Percentiles rank a stretch among this genome's conserved stretches.
phyloP scores from a whole-genome alignment of 345 rosid genomes.

The Eucalyptus virginea region DNA sequence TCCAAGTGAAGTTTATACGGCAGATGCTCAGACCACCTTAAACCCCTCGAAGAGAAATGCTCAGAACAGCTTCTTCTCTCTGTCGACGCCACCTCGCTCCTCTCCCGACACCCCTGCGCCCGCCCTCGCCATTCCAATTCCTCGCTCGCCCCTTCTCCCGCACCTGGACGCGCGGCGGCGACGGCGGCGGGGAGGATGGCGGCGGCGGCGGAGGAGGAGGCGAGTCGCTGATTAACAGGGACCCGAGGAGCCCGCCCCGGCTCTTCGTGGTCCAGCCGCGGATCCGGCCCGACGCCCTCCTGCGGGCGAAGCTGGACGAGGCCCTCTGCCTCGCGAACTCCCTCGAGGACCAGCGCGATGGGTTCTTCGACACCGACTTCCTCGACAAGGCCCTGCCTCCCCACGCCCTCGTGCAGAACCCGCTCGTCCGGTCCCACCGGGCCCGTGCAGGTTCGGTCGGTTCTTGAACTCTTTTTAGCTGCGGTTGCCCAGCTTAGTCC shows the following conservation, averaged over 20 bases:
- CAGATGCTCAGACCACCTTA: background rate
- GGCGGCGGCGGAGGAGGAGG: background rate
- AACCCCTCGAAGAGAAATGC: background rate
- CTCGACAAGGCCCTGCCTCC: conserved; percentile 68
- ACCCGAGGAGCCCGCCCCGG: conserved; percentile 57
- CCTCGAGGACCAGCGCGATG: conserved; percentile 90
- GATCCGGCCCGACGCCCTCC: conserved; percentile 42
- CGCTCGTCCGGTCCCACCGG: conserved; percentile 41
- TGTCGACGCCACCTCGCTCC: background rate
- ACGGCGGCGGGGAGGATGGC: background rate
- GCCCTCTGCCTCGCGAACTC: conserved; percentile 90
- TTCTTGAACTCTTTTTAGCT: background rate
- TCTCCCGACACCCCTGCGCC: background rate
- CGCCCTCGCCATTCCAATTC: background rate
- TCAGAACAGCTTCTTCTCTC: background rate
- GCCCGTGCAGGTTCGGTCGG: conserved; percentile 51
- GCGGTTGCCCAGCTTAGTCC: background rate
- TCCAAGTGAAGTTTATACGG: background rate
- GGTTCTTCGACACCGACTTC: conserved; percentile 56
- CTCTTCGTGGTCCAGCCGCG: conserved; percentile 94
- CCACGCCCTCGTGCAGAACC: conserved; percentile 78
- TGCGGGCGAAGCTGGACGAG: conserved; percentile 82
- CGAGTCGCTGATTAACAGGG: conserved; percentile 37
- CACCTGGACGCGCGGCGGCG: conserved; percentile 4
- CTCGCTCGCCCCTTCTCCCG: background rate